phyloP scores from a whole-genome alignment of 805 yeast genomes.

The Saturnispora silvae region DNA sequence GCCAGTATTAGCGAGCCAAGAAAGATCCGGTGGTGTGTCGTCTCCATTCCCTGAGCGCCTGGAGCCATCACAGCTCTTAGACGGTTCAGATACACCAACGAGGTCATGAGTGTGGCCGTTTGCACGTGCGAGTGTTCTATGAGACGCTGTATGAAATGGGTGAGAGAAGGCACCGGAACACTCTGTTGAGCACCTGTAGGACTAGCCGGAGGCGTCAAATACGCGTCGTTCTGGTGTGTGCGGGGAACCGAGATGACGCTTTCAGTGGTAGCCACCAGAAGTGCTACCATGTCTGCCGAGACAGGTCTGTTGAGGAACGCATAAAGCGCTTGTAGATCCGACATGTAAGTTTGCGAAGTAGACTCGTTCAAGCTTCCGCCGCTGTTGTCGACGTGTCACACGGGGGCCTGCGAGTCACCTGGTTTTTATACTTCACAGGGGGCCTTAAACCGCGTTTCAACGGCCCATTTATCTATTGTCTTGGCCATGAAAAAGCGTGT shows the following conservation, averaged over 20 bases:
- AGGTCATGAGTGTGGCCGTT: slow-evolving; percentile 90
- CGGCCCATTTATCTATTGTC: no score
- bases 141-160: slow-evolving; percentile 58
- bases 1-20: slow-evolving; percentile 80
- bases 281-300: slow-evolving; percentile 44
- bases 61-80: slow-evolving; percentile 71
- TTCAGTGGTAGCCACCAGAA: slow-evolving; percentile 46
- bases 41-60: slow-evolving; percentile 82
- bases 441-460: no score
- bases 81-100: slow-evolving; percentile 72
- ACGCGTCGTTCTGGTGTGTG: slow-evolving; percentile 27
- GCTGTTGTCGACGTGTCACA: no score
- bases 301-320: slow-evolving; percentile 48
- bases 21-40: slow-evolving; percentile 89
- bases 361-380: no score
- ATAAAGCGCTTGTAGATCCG: slow-evolving; percentile 39
- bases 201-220: slow-evolving; percentile 32
- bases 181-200: slow-evolving; percentile 24
- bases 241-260: slow-evolving; percentile 39
- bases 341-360: no score
- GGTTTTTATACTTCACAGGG: background rate
- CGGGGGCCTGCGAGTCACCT: no score
- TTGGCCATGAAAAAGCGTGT: no score
- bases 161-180: slow-evolving; percentile 35
- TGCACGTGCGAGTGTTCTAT: slow-evolving; percentile 83